Evolutionary conservation across 2,329 filamentous ascomycete genomes (phyloP), one percentile per base, ranked within the genome.

Genomic region (Penicillium sp.): DNA sequence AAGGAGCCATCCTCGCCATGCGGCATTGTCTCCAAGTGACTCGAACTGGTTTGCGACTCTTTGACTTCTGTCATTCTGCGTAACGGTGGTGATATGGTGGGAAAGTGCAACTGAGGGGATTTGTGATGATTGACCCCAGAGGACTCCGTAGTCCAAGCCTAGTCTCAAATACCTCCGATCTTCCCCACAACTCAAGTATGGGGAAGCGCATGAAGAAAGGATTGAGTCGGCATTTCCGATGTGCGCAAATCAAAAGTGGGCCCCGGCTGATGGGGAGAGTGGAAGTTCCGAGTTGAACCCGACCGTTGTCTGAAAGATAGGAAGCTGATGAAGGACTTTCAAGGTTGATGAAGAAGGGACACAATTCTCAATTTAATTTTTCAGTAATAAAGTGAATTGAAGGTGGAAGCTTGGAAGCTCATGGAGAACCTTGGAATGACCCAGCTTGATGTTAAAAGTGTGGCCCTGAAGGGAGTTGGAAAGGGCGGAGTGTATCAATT

Each of bases 211-310:
- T 40, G 24, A 29, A 44, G 24, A 7, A 31, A 16, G 14, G 42
- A 44, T 44, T 44, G 24, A 9, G 24, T 44, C 42, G 42, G 42
- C 42, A 44, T 31, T 44, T 44, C 42, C 42, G 42, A 44, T 21
- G 38, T 40, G 38, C 38, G 16, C 5, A 40, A 40, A 40, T 40
- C n/a, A 40, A 40, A 40, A 40, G 38, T 40, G 38, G 38, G 38
- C 18, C 18, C 18, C 38, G 8, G 38, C n/a, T 40, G 41, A 10
- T 45, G 43, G 41, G 39, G 24, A 81, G 24, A 81, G 21, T 16
- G 48, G 38, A 40, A 40, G 38, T 10, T 21, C 38, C 38, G 34
- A 36, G 6, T 13, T n/a, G 13, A n/a, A n/a, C 13, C 4, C n/a
- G 24, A 27, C 5, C 24, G 24, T 27, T 27, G 24, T 8, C 24